phyloP scores from a whole-genome alignment of 192 early-diverging fungal species.

The Mortierella hygrophila region DNA sequence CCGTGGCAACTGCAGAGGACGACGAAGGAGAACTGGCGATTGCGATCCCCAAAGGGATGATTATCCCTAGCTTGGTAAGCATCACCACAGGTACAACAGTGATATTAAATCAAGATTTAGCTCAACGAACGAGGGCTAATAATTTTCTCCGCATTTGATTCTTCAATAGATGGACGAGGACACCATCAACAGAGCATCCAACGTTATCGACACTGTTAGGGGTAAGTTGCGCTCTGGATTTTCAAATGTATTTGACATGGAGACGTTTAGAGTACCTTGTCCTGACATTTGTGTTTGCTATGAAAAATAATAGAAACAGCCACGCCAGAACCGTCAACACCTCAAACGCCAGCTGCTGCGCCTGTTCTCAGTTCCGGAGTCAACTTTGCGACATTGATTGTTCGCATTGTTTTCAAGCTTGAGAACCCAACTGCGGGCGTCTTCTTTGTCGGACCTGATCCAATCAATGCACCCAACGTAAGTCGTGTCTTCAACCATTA shows the following conservation, averaged over 20 bases:
- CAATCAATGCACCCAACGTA: slow-evolving; percentile 68
- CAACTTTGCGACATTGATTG: slow-evolving; percentile 56
- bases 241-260: neutral
- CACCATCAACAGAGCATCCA: slow-evolving; percentile 26
- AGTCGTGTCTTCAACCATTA: neutral
- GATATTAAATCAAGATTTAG: neutral
- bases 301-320: slow-evolving; percentile 22
- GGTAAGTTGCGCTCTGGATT: slow-evolving; percentile 1
- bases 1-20: slow-evolving; percentile 59
- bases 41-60: slow-evolving; percentile 50
- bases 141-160: slow-evolving; percentile 14
- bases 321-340: slow-evolving; percentile 51
- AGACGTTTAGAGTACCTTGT: neutral
- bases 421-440: slow-evolving; percentile 64
- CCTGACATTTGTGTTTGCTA: neutral
- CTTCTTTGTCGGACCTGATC: slow-evolving; percentile 70
- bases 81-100: neutral
- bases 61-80: slow-evolving; percentile 46
- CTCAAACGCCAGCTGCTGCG: slow-evolving; percentile 45
- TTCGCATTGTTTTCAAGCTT: slow-evolving; percentile 67
- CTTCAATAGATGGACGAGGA: slow-evolving; percentile 35
- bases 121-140: slow-evolving; percentile 1
- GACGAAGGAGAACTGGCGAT: slow-evolving; percentile 64
- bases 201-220: slow-evolving; percentile 28
- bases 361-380: slow-evolving; percentile 23